A percentile compares a stretch with the other conserved stretches of the same genome.
Evolutionary conservation across 176 grass and related monocot species (phyloP).

Genomic region (Elymus sibiricus): DNA sequence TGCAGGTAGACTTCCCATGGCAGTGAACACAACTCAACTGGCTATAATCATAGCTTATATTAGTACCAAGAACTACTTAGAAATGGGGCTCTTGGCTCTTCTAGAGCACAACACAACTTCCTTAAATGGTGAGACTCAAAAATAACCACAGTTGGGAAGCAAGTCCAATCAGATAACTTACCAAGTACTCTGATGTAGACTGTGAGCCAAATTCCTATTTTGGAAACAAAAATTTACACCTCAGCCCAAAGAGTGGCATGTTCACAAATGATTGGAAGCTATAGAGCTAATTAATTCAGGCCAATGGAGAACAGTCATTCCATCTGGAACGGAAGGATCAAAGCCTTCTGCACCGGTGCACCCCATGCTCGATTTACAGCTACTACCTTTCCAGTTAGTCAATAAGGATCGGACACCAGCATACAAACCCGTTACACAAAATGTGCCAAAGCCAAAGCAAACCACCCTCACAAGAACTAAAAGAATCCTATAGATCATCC

Average conservation of each 20-base stretch:
- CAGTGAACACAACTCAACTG: not conserved
- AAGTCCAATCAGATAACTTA: constrained; percentile 14
- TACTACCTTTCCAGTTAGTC: not conserved
- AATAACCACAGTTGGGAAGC: not conserved
- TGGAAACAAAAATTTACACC: not conserved
- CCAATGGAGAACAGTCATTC: not conserved
- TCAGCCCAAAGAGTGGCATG: not conserved
- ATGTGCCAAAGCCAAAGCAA: not conserved
- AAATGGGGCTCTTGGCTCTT: not conserved
- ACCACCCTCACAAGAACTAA: not conserved
- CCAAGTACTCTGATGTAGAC: not conserved
- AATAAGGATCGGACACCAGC: not conserved
- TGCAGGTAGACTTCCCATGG: constrained; percentile 22
- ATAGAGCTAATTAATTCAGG: not conserved
- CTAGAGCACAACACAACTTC: not conserved
- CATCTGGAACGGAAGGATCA: not conserved
- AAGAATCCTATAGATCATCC: not conserved
- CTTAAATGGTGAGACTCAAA: not conserved
- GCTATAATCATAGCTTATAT: not conserved
- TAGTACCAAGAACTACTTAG: not conserved
- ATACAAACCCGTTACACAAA: not conserved
- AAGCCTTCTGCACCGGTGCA: not conserved
- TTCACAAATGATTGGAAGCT: constrained; percentile 3
- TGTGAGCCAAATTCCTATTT: not conserved
- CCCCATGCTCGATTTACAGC: not conserved